Evolutionary conservation across 768 basidiomycete genomes (phyloP).

Genomic region (Butyriboletus loyo): DNA sequence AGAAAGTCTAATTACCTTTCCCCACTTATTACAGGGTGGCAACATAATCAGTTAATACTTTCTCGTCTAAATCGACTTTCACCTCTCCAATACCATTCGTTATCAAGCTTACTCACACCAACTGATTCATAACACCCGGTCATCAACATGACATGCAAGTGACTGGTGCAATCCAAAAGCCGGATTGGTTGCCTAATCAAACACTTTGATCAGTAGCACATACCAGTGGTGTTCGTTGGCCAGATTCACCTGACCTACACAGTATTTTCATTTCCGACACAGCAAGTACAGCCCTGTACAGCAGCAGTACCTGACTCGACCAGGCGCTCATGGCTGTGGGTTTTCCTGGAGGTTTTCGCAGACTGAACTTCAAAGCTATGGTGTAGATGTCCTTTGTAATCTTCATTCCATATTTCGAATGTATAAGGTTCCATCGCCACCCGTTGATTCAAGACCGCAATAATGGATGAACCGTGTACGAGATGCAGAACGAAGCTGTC

Average conservation of each 20-base stretch:
- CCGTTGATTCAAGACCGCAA: neutral
- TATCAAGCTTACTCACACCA: neutral
- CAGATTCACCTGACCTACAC: constrained; percentile 3
- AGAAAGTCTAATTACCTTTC: neutral
- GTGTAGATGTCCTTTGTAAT: neutral
- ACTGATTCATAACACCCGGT: neutral
- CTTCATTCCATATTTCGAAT: constrained; percentile 1
- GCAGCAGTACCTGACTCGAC: constrained; percentile 3
- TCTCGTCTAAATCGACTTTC: neutral
- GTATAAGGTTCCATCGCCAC: neutral
- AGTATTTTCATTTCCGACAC: constrained; percentile 6
- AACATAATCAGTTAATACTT: neutral
- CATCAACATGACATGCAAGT: neutral
- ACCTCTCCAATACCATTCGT: neutral
- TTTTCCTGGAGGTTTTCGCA: neutral
- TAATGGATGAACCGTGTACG: neutral
- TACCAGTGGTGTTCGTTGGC: neutral
- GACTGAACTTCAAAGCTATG: neutral
- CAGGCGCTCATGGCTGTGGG: neutral
- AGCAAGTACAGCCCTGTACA: constrained; percentile 22
- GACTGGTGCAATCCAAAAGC: neutral
- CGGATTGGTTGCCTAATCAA: neutral
- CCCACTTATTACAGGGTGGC: neutral
- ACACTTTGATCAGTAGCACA: neutral
- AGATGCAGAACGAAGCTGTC: neutral